Evolutionary conservation across 495 filamentous ascomycete species (phyloP).

Genomic region (Daldinia vernicosa): DNA sequence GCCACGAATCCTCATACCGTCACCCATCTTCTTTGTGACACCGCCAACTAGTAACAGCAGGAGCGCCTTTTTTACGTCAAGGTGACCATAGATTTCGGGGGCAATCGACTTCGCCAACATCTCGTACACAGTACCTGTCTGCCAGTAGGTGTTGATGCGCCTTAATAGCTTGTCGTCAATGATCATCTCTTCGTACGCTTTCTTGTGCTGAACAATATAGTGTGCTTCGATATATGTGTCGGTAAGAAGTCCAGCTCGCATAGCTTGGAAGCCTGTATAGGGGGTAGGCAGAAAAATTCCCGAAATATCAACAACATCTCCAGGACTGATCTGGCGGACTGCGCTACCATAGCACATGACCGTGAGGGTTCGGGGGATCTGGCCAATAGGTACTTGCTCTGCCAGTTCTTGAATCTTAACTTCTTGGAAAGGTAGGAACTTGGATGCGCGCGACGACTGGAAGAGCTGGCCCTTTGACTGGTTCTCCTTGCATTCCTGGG

Average conservation of each 20-base stretch:
- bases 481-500: conserved; percentile 86
- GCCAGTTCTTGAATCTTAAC: conserved; percentile 99
- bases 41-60: conserved; percentile 93
- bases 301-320: conserved; percentile 90
- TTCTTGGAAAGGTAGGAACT: conserved; percentile 97
- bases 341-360: conserved; percentile 88
- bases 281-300: conserved; percentile 97
- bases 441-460: conserved; percentile 91
- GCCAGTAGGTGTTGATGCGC: conserved; percentile 81
- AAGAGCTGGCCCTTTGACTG: conserved; percentile 92
- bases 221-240: conserved; percentile 98
- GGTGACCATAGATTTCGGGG: conserved; percentile 94
- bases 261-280: conserved; percentile 97
- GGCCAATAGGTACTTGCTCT: conserved; percentile 96
- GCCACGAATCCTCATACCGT: conserved; percentile 97
- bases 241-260: conserved; percentile 91
- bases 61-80: conserved; percentile 97
- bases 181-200: conserved; percentile 87
- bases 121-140: conserved; percentile 91
- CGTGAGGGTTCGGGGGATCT: conserved; percentile 91
- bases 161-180: conserved; percentile 77
- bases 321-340: conserved; percentile 86
- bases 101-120: conserved; percentile 94
- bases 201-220: conserved; percentile 93
- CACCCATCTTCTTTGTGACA: conserved; percentile 96